These are phyloP conservation scores for Suillus tomentosus DNA, from an alignment of 768 basidiomycete species.

Conservation along the genomic window DNA sequence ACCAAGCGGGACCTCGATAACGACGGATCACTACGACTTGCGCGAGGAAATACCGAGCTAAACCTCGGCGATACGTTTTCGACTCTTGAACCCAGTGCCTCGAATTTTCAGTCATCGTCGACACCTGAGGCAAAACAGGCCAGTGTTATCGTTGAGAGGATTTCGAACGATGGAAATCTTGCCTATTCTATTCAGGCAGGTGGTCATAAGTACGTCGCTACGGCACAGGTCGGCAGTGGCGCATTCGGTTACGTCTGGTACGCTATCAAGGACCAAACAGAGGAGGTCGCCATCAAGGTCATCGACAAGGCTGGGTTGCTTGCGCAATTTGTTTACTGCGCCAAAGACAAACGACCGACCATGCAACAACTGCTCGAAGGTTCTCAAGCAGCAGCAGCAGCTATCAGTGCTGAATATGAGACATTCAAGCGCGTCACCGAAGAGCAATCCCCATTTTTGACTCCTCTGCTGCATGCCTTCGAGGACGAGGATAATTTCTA, in stretches of 20 bases:
- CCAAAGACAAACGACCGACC: neutral
- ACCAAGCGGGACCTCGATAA: neutral
- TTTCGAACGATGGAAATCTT: neutral
- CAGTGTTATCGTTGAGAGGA: neutral
- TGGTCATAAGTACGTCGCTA: conserved; percentile 8
- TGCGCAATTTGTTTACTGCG: conserved; percentile 1
- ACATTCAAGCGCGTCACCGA: conserved; percentile 7
- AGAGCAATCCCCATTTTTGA: conserved; percentile 14
- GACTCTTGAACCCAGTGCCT: neutral
- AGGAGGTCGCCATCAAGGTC: conserved; percentile 18
- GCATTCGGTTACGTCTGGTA: conserved; percentile 16
- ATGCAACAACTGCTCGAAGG: neutral
- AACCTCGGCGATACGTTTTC: neutral
- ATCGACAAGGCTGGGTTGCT: conserved; percentile 9
- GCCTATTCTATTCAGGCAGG: conserved; percentile 7
- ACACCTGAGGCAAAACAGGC: neutral
- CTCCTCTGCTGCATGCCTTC: conserved; percentile 17
- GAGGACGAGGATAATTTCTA: conserved; percentile 17
- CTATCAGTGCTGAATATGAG: conserved; percentile 2
- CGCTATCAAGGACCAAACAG: conserved; percentile 10
- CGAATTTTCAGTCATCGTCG: neutral
- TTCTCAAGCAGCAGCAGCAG: neutral
- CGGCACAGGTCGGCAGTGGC: conserved; percentile 12
- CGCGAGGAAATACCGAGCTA: neutral
- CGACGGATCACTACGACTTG: neutral